Conservation (phyloP, 2,329 filamentous ascomycete genomes). For the Nigrospora oryzae region DNA sequence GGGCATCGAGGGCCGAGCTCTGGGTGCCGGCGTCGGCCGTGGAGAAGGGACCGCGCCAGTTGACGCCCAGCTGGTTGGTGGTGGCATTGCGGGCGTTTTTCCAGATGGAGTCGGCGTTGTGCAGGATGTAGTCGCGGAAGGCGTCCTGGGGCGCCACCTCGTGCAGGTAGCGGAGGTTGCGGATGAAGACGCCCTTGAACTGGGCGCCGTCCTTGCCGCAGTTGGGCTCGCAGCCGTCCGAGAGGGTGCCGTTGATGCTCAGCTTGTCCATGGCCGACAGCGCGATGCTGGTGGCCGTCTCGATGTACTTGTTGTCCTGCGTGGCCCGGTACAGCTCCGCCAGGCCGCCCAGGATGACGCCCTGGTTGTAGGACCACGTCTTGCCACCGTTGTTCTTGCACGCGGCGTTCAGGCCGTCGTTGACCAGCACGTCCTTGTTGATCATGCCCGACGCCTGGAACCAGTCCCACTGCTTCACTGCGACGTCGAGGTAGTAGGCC, state of each 20-base stretch:
- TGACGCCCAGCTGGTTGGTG: slow-evolving; percentile 17
- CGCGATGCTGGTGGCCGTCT: slow-evolving; percentile 37
- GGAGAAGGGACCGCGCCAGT: slow-evolving; percentile 19
- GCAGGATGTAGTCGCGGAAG: slow-evolving; percentile 28
- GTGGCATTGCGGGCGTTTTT: slow-evolving; percentile 21
- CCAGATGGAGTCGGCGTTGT: slow-evolving; percentile 25
- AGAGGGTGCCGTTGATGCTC: slow-evolving; percentile 36
- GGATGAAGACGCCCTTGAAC: slow-evolving; percentile 65
- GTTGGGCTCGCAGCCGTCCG: slow-evolving; percentile 44
- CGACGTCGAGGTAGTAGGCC: slow-evolving; percentile 34
- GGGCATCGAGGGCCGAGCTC: slow-evolving; percentile 19
- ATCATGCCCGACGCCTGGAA: slow-evolving; percentile 41
- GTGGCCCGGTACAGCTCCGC: slow-evolving; percentile 39
- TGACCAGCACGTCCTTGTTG: slow-evolving; percentile 38
- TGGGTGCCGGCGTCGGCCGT: slow-evolving; percentile 17
- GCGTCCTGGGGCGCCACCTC: slow-evolving; percentile 31
- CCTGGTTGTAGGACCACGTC: slow-evolving; percentile 43
- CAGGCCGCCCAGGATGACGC: slow-evolving; percentile 42
- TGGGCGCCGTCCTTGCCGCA: slow-evolving; percentile 45
- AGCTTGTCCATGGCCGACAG: slow-evolving; percentile 38
- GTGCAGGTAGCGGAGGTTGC: slow-evolving; percentile 52
- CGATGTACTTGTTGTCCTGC: slow-evolving; percentile 29
- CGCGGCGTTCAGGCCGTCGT: slow-evolving; percentile 39
- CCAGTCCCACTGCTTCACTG: slow-evolving; percentile 41
- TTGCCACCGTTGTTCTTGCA: slow-evolving; percentile 39